A percentile compares a stretch with the other conserved stretches of the same genome.
phyloP scores from a whole-genome alignment of 768 basidiomycete genomes.

The Leccinum variicolor region DNA sequence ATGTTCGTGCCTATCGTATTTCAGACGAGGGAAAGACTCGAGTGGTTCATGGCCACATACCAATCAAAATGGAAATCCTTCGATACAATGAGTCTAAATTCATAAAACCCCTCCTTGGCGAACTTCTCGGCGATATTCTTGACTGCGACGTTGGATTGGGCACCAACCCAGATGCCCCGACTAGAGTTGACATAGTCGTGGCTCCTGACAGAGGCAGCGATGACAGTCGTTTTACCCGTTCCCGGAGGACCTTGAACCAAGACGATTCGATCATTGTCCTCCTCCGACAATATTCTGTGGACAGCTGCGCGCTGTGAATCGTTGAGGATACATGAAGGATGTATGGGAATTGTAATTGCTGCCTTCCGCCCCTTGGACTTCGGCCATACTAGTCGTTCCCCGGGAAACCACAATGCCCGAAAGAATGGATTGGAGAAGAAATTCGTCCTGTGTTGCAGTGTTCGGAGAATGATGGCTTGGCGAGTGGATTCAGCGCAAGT shows the following conservation, averaged over 20 bases:
- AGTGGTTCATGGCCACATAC: constrained; percentile 21
- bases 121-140: constrained; percentile 53
- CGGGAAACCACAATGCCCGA: constrained; percentile 27
- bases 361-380: neutral
- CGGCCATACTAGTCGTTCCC: constrained; percentile 17
- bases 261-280: constrained; percentile 20
- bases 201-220: constrained; percentile 35
- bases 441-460: constrained; percentile 13
- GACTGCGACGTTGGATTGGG: constrained; percentile 50
- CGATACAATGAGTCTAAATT: constrained; percentile 44
- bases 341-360: neutral
- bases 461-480: constrained; percentile 18
- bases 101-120: constrained; percentile 25
- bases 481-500: constrained; percentile 50
- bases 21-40: neutral
- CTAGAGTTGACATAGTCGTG: constrained; percentile 5
- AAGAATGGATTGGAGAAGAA: constrained; percentile 27
- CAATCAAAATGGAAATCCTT: constrained; percentile 46
- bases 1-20: constrained; percentile 45
- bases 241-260: constrained; percentile 38
- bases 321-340: constrained; percentile 18
- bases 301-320: constrained; percentile 28
- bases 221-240: constrained; percentile 45
- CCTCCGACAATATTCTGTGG: constrained; percentile 27
- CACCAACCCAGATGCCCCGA: constrained; percentile 37